Evolutionary conservation across 345 rosid species (phyloP), one percentile per base, ranked within the genome.

Genomic region (Arabis alpina): DNA sequence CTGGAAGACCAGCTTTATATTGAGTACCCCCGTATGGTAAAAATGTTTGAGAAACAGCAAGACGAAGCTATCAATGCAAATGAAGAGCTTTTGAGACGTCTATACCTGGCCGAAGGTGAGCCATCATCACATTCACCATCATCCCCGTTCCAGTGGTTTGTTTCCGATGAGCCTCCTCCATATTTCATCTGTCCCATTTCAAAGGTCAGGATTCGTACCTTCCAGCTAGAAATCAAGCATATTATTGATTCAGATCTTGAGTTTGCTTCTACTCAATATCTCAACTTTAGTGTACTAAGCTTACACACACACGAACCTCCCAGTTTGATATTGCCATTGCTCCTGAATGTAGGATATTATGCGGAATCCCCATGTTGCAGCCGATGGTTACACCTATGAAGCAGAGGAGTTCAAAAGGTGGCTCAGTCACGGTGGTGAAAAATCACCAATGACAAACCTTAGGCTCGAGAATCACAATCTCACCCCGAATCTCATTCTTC

Each of bases 341-440:
- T 53, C 24, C 23, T 80, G 60, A 48, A 56, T 81, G 80, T 85
- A 92, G 96, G 96, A 77, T 58, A 73, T 92, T 28, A 92, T 92
- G 96, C 74, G 36, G 58, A 83, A 89, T 69, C 98, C 96, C 7
- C 82, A 77, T 43, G 83, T 89, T 34, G 94, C 98, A 36, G 96
- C 98, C 0, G 98, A 89, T 69, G 98, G 98, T 25, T 74, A 58
- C 70, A 92, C 94, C 5, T 92, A 92, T 12, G 96, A 89, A 71
- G 84, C 79, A 64, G 81, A 82, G 19, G 89, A 85, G 9, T 58
- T 92, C 71, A 76, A 39, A 61, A 83, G 60, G 54, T 92, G 98
- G 98, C 82, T 92, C 39, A 71, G 65, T 28, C 77, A 84, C 1
- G 88, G 90, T 32, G 84, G 83, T n/a, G 80, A 82, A 11, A 74